These are phyloP conservation scores for Neolentinus lepideus DNA, from an alignment of 1,284 basidiomycete genomes.

Conservation along the genomic window DNA sequence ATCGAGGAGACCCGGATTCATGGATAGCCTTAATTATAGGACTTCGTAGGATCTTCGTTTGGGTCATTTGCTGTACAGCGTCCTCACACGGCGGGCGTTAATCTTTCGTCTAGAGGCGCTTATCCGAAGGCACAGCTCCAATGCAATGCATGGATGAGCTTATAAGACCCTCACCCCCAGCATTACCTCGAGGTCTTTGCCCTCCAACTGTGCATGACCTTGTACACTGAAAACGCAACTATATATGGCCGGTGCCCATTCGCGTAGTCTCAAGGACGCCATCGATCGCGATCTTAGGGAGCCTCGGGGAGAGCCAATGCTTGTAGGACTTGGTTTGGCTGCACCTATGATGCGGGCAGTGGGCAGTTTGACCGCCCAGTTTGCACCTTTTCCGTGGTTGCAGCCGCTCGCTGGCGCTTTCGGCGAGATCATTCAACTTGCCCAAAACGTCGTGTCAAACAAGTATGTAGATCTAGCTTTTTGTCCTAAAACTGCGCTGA, in stretches of 20 bases:
- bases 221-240: no score
- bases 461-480: slow-evolving; percentile 23
- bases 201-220: no score
- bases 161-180: neutral
- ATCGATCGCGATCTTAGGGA: neutral
- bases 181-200: neutral
- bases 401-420: slow-evolving; percentile 31
- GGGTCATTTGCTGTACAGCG: no score
- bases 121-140: neutral
- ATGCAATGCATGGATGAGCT: neutral
- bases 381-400: slow-evolving; percentile 42
- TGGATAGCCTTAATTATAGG: no score
- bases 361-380: slow-evolving; percentile 22
- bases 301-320: neutral
- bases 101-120: no score
- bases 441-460: slow-evolving; percentile 39
- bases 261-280: no score
- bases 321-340: neutral
- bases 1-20: no score
- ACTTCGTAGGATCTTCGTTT: no score
- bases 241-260: no score
- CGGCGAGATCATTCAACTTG: slow-evolving; percentile 33
- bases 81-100: neutral
- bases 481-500: slow-evolving; percentile 3
- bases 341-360: neutral